Evolutionary conservation across 495 filamentous ascomycete species (phyloP).

Genomic region (Aspergillus sparsus): DNA sequence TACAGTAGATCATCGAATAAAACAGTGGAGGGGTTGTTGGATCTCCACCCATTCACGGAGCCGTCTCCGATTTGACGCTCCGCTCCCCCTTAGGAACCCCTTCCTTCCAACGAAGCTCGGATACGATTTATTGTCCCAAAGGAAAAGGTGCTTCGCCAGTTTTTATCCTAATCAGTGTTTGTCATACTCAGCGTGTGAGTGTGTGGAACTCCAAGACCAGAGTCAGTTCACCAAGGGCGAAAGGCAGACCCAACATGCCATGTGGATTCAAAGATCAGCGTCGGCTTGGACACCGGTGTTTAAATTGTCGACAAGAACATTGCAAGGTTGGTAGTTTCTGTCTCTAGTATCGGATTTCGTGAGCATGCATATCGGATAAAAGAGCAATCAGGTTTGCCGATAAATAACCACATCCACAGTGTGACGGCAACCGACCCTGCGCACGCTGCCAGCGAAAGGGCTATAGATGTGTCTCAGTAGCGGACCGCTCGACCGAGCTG

Average conservation of each 20-base stretch:
- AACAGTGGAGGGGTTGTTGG: too few relatives aligned
- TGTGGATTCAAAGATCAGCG: not conserved
- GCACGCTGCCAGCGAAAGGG: not conserved
- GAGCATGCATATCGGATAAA: not conserved
- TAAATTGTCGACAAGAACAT: not conserved
- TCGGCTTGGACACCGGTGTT: not conserved
- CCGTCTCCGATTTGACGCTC: too few relatives aligned
- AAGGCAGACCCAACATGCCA: not conserved
- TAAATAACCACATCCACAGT: not conserved
- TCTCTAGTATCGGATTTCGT: too few relatives aligned
- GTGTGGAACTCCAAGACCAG: not conserved
- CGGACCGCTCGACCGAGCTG: not conserved
- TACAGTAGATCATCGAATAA: too few relatives aligned
- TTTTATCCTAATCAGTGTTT: not conserved
- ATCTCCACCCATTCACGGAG: too few relatives aligned
- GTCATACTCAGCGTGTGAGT: not conserved
- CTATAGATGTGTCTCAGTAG: not conserved
- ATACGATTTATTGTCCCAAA: too few relatives aligned
- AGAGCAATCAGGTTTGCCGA: not conserved
- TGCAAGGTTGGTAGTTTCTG: not conserved
- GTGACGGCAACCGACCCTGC: not conserved
- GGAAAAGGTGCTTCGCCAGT: too few relatives aligned
- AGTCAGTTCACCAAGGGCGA: not conserved
- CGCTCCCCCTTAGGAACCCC: too few relatives aligned
- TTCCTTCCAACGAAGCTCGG: too few relatives aligned